Percentiles rank a stretch among this genome's conserved stretches.
phyloP scores from a whole-genome alignment of 2,329 filamentous ascomycete species.

The Fusarium pininemorale region DNA sequence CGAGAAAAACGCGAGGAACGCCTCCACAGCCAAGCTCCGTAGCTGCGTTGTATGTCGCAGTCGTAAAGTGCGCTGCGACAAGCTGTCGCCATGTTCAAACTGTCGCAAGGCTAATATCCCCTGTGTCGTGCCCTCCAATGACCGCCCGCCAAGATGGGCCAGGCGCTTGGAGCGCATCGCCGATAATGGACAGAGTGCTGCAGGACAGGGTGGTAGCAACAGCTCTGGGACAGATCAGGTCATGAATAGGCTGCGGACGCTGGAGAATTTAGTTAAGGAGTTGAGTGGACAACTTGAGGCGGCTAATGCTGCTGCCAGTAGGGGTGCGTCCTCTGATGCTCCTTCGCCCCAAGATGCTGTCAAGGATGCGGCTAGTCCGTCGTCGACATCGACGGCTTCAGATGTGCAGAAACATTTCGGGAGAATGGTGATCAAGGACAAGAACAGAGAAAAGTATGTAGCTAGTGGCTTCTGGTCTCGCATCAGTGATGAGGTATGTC shows the following conservation, averaged over 20 bases:
- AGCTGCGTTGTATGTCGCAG: slow-evolving; percentile 62
- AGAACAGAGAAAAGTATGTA: slow-evolving; percentile 56
- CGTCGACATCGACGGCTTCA: slow-evolving; percentile 20
- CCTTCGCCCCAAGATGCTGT: slow-evolving; percentile 42
- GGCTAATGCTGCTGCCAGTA: slow-evolving; percentile 46
- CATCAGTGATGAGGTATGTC: slow-evolving; percentile 62
- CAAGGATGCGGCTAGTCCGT: slow-evolving; percentile 7
- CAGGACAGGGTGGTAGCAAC: slow-evolving; percentile 24
- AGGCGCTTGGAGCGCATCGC: slow-evolving; percentile 57
- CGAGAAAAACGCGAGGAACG: slow-evolving; percentile 38
- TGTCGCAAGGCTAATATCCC: slow-evolving; percentile 62
- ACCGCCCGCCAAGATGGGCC: slow-evolving; percentile 64
- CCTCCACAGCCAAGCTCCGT: slow-evolving; percentile 46
- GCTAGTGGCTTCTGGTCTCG: slow-evolving; percentile 65
- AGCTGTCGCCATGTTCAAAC: slow-evolving; percentile 64
- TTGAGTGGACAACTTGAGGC: slow-evolving; percentile 57
- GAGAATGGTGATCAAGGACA: slow-evolving; percentile 57
- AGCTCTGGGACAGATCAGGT: slow-evolving; percentile 48
- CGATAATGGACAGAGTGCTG: slow-evolving; percentile 20
- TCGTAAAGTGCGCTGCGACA: slow-evolving; percentile 68
- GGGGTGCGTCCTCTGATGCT: slow-evolving; percentile 41
- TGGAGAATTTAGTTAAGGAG: slow-evolving; percentile 62
- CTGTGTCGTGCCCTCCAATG: slow-evolving; percentile 59
- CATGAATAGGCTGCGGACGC: slow-evolving; percentile 58
- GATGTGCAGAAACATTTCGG: slow-evolving; percentile 55